Base-by-base conservation (phyloP, 148 eudicot species). In the Drosera capensis region DNA sequence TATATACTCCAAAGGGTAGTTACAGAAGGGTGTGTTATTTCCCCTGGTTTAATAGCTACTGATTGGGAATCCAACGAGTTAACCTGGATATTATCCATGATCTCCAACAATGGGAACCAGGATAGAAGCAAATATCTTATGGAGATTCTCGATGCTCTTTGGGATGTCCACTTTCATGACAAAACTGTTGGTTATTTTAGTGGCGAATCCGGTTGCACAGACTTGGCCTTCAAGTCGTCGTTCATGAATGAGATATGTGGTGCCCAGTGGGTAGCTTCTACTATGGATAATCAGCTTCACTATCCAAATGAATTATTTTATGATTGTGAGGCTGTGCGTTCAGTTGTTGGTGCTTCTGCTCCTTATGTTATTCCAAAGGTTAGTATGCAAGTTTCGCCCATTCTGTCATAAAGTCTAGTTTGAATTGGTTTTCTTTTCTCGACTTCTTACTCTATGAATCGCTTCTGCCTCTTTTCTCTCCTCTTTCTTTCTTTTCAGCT, bases 31-130 rank as follows among this genome's bases (percentile, higher is more conserved):
- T 68, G 60, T 40, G 39, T 62, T 43, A 46, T 77, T 6, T 58
- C 77, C 23, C 39, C 65, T 4, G 70, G 54, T 29, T 37, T 65
- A 42, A n/a, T 73, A 56, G 71, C 63, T 26, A 73, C 53, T 55
- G 92, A 83, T 71, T 90, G 94, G 94, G 95, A 80, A 71, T 90
- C 97, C 30, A 59, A 67, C 40, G 97, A 90, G 55, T 63, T 84
- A 43, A 46, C 35, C 42, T 54, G 56, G 44, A 56, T 90, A 55
- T 34, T 90, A 30, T 75, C 84, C 41, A 56, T 51, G n/a, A 45
- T 84, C 43, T 67, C 84, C 28, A 54, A 65, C 30, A 70, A 51
- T 24, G 65, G 67, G 57, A 72, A 64, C 54, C 44, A 6, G 46
- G 72, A 60, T 46, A 71, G 66, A 54, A 73, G 72, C 40, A 60